These are phyloP conservation scores for Oryza coarctata DNA, from an alignment of 176 grass and related monocot genomes.

Conservation along the genomic window DNA sequence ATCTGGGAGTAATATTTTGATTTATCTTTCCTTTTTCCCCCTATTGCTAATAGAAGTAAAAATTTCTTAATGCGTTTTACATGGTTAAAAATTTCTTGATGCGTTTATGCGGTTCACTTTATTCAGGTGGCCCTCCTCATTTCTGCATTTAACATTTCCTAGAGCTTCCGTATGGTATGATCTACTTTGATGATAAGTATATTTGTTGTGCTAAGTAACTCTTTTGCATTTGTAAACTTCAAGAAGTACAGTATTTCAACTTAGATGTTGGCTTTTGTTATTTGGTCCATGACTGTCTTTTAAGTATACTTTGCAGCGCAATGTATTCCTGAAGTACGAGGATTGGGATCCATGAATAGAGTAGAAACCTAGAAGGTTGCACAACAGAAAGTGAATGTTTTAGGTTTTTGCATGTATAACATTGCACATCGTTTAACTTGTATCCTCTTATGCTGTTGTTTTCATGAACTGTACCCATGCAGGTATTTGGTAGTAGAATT, in stretches of 20 bases:
- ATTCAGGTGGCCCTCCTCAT: conserved; percentile 91
- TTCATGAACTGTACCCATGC: not conserved
- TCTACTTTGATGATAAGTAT: not conserved
- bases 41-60: not conserved
- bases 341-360: not conserved
- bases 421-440: not conserved
- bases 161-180: conserved; percentile 69
- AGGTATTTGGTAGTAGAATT: conserved; percentile 76
- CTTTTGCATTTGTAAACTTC: not conserved
- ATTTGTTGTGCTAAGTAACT: not conserved
- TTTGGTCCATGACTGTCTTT: not conserved
- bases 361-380: not conserved
- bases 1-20: conserved; percentile 53
- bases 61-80: too few relatives aligned
- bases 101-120: conserved; percentile 1
- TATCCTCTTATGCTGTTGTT: not conserved
- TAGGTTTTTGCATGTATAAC: not conserved
- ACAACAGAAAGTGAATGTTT: not conserved
- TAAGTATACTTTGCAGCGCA: not conserved
- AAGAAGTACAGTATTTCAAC: too few relatives aligned
- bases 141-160: conserved; percentile 69
- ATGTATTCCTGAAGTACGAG: not conserved
- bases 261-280: not conserved
- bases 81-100: not conserved
- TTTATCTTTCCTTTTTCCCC: not conserved